These are phyloP conservation scores for Arabidopsis thaliana DNA, from an alignment of 345 rosid species.

Conservation along the genomic window TAIR10.1 NC_003076.8:24129001-24129500, in stretches of 20 bases:
- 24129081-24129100: background rate
- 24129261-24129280: conserved; percentile 30
- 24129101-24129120: conserved; percentile 8
- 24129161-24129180: background rate
- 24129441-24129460: background rate
- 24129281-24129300: conserved; percentile 6
- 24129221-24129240: background rate
- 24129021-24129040: background rate
- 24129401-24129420: background rate
- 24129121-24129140: conserved; percentile 26
- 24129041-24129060: conserved; percentile 7
- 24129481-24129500: background rate
- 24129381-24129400: background rate
- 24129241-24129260: background rate
- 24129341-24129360: background rate
- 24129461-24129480: conserved; percentile 15
- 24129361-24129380: background rate
- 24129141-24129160: background rate
- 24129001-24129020: background rate
- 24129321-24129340: background rate
- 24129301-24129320: background rate
- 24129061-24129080: conserved; percentile 10
- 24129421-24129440: conserved; percentile 11
- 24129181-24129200: background rate
- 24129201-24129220: conserved; percentile 18